Base-by-base conservation (phyloP, 179 eudicot genomes). In the Beta lomatogona region DNA sequence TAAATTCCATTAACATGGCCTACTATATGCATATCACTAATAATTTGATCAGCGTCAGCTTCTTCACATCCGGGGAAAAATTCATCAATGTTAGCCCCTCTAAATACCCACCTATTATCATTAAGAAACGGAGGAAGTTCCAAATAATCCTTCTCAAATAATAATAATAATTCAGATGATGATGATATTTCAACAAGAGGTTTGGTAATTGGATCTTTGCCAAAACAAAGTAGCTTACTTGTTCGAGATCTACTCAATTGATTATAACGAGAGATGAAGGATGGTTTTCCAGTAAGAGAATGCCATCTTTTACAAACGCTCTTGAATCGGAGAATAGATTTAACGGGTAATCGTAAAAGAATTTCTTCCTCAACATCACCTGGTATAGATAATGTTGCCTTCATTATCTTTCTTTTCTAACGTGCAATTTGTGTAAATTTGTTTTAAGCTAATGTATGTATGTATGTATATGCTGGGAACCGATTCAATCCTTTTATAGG, bases 291-390 rank as follows among this genome's bases (percentile, higher is more conserved):
- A 21, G 11, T 63, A 8, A 63, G 4, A 63, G 28, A n/a, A 61
- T 22, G 8, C 67, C 67, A 63, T 63, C 67, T 63, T 63, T 63
- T 63, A n/a, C 67, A 63, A 63, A 63, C 67, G 4, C 67, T 63
- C 67, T 22, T 63, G 14, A 63, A 63, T 63, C 67, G 67, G 31
- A 63, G 28, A 6, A 61, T n/a, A n/a, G 66, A 61, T 61, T 61
- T 61, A 5, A 61, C 66, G 9, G 66, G 66, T 61, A 61, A 63
- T 63, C 36, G 13, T 19, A 63, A 10, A 8, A 63, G 67, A 22
- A 63, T 63, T 63, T 63, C 67, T 63, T 0, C 13, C 67, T 21
- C 67, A 5, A 63, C 13, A 7, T 63, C 67, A 7, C 9, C 67
- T 22, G 67, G 67, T 63, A 63, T 13, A 59, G 2, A 54, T 11